Percentiles rank a stretch among this genome's conserved stretches.
phyloP scores from a whole-genome alignment of 768 basidiomycete genomes.

The Tricholoma sp. region DNA sequence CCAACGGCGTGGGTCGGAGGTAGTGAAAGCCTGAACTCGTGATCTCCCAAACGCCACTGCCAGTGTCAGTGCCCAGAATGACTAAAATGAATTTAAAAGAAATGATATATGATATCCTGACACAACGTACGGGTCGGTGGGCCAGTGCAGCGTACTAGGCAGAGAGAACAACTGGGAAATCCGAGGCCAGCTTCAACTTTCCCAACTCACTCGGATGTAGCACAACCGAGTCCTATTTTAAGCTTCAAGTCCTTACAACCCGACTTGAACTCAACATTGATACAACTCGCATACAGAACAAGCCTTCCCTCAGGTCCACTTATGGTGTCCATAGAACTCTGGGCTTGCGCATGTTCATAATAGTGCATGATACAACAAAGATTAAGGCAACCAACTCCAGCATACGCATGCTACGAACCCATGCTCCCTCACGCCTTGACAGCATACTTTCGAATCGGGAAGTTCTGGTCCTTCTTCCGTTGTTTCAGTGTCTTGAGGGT shows the following conservation, averaged over 20 bases:
- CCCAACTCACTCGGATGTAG: too few species aligned
- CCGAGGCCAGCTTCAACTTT: too few species aligned
- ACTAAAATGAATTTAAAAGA: neutral
- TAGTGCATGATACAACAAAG: constrained; percentile 14
- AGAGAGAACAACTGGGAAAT: too few species aligned
- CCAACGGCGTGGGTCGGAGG: neutral
- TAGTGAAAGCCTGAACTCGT: neutral
- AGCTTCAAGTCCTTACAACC: too few species aligned
- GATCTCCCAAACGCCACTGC: neutral
- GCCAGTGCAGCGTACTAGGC: too few species aligned
- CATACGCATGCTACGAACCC: constrained; percentile 11
- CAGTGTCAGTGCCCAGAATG: neutral
- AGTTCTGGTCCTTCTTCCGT: constrained; percentile 91
- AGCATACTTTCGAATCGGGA: constrained; percentile 91
- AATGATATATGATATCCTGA: neutral
- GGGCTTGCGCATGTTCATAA: constrained; percentile 9
- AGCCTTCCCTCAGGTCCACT: neutral
- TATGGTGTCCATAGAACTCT: neutral
- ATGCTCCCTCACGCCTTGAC: constrained; percentile 71
- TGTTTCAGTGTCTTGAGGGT: constrained; percentile 89
- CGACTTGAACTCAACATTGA: too few species aligned
- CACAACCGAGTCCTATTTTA: too few species aligned
- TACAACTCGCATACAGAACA: neutral
- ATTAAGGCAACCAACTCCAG: constrained; percentile 7
- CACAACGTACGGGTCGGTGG: neutral